A percentile compares a stretch with the other conserved stretches of the same genome.
Conservation (phyloP, 306 rosid species). For the Quercus wislizeni region DNA sequence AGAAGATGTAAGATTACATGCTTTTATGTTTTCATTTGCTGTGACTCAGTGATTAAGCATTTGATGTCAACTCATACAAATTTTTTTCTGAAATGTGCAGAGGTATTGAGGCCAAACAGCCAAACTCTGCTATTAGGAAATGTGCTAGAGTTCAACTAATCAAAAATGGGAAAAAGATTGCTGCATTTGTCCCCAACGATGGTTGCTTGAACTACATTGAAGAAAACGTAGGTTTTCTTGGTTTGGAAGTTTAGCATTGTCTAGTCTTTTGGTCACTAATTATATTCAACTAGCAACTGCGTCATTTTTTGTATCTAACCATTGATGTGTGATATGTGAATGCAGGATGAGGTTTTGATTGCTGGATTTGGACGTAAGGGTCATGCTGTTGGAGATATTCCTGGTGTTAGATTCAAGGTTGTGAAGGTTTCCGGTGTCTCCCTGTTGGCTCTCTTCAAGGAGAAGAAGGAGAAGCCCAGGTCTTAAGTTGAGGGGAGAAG, state of each 20-base stretch:
- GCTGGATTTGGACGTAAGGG: constrained; percentile 83
- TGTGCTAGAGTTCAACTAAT: constrained; percentile 88
- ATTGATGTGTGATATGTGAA: not conserved
- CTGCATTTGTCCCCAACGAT: constrained; percentile 84
- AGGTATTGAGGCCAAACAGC: constrained; percentile 90
- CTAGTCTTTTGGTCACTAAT: not conserved
- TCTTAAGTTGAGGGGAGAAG: constrained; percentile 27
- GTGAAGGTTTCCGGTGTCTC: constrained; percentile 72
- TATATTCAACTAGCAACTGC: not conserved
- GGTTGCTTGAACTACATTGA: constrained; percentile 78
- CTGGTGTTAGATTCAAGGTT: constrained; percentile 87
- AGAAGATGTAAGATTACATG: constrained; percentile 57
- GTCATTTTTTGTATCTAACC: not conserved
- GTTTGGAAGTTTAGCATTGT: not conserved
- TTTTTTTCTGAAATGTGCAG: constrained; percentile 28
- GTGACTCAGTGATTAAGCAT: not conserved
- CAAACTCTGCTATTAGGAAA: constrained; percentile 83
- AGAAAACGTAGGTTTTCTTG: constrained; percentile 52
- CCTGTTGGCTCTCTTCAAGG: constrained; percentile 81
- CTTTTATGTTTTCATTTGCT: no score
- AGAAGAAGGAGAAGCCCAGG: constrained; percentile 83
- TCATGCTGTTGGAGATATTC: constrained; percentile 85
- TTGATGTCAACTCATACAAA: not conserved
- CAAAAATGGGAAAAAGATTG: constrained; percentile 83
- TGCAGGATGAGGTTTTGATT: constrained; percentile 81